These are phyloP conservation scores for Iberis amara DNA, from an alignment of 441 rosid genomes.

Conservation along the genomic window DNA sequence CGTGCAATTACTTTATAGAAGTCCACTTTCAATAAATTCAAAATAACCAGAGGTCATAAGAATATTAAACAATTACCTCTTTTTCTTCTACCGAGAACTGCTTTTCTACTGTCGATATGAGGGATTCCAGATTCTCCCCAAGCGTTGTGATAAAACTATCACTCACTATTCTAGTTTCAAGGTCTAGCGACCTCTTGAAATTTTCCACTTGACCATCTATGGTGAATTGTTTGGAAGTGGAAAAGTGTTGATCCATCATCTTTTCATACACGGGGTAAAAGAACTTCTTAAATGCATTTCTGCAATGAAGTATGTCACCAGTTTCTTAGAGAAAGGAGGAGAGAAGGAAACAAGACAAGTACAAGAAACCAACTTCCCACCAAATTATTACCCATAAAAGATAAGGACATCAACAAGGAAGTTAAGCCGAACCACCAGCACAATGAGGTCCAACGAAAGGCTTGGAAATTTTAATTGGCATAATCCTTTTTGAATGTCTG, in stretches of 20 bases:
- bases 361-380: conserved; percentile 2
- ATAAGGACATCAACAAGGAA: conserved; percentile 57
- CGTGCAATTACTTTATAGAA: too few relatives aligned
- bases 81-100: conserved; percentile 43
- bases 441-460: conserved; percentile 31
- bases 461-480: conserved; percentile 36
- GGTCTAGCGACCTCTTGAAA: conserved; percentile 39
- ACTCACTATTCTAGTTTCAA: conserved; percentile 23
- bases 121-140: conserved; percentile 38
- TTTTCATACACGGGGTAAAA: conserved; percentile 41
- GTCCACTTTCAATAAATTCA: too few relatives aligned
- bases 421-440: conserved; percentile 44
- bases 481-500: conserved; percentile 41
- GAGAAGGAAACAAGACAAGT: neutral
- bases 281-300: conserved; percentile 54
- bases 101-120: conserved; percentile 31
- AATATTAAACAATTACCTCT: conserved; percentile 38
- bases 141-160: conserved; percentile 38
- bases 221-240: conserved; percentile 28
- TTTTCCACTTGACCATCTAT: conserved; percentile 36
- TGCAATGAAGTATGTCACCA: conserved; percentile 33
- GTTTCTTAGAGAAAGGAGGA: conserved; percentile 4
- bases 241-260: conserved; percentile 28
- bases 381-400: conserved; percentile 60
- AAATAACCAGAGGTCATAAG: neutral